Evolutionary conservation across 164 flowering plant genomes (phyloP).

Genomic region (Chimonanthus salicifolius): DNA sequence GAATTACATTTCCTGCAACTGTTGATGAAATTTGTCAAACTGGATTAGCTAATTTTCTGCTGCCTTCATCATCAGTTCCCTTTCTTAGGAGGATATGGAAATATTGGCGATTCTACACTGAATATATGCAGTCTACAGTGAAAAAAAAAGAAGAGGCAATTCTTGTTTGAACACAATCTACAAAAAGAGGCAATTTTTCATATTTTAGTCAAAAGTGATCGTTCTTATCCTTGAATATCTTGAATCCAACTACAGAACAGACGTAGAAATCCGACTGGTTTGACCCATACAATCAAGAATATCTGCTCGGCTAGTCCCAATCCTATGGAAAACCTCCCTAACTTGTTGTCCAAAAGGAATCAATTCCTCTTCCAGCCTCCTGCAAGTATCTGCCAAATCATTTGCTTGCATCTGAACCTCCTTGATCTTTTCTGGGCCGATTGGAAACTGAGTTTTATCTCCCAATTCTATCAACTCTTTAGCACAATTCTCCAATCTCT

Average conservation of each 20-base stretch:
- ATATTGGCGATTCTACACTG: neutral
- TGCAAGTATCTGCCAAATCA: slow-evolving; percentile 56
- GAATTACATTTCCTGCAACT: neutral
- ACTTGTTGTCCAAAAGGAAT: slow-evolving; percentile 62
- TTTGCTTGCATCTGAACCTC: slow-evolving; percentile 41
- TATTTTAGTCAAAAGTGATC: neutral
- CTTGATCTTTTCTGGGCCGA: slow-evolving; percentile 40
- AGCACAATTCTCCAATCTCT: slow-evolving; percentile 53
- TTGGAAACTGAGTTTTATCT: slow-evolving; percentile 45
- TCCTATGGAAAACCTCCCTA: slow-evolving; percentile 76
- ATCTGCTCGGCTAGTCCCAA: slow-evolving; percentile 68
- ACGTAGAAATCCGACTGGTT: slow-evolving; percentile 32
- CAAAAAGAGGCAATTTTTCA: neutral
- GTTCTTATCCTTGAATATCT: neutral
- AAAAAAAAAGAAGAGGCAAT: neutral
- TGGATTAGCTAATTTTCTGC: neutral
- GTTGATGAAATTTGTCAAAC: neutral
- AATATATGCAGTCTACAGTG: neutral
- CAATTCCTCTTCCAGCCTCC: slow-evolving; percentile 75
- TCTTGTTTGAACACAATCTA: neutral
- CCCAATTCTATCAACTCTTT: slow-evolving; percentile 40
- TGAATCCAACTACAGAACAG: slow-evolving; percentile 10
- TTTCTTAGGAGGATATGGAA: neutral
- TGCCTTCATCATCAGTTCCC: neutral
- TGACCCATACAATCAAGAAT: slow-evolving; percentile 53